Percentiles rank a stretch among this genome's conserved stretches.
phyloP scores from a whole-genome alignment of 495 filamentous ascomycete genomes.

The Aspergillus nidulans region DNA sequence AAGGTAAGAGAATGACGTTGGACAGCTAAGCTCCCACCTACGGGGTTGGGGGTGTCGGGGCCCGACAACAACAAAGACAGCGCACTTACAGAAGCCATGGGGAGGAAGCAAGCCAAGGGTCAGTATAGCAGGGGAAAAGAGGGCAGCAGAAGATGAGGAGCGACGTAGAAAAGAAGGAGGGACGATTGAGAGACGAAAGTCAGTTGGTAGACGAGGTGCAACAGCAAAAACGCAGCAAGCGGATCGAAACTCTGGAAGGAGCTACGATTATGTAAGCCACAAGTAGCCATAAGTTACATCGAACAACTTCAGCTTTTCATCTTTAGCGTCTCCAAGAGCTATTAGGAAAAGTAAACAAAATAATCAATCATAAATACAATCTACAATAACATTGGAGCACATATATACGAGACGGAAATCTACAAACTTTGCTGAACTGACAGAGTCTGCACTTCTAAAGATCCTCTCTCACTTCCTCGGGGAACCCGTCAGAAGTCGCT shows the following conservation, averaged over 20 bases:
- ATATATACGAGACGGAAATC: not conserved
- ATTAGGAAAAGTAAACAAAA: no score
- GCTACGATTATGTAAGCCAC: slow-evolving; percentile 14
- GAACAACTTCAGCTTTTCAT: no score
- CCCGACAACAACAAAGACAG: slow-evolving; percentile 13
- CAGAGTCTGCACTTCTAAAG: slow-evolving; percentile 1
- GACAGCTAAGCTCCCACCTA: slow-evolving; percentile 13
- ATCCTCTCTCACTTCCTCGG: slow-evolving; percentile 14
- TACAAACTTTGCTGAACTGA: not conserved
- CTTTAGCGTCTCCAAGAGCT: no score
- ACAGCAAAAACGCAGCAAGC: slow-evolving; percentile 13
- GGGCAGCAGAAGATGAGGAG: slow-evolving; percentile 17
- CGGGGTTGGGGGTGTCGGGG: slow-evolving; percentile 4
- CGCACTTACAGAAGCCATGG: slow-evolving; percentile 54
- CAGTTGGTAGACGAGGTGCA: slow-evolving; percentile 7
- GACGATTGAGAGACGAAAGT: slow-evolving; percentile 16
- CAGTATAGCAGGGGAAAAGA: slow-evolving; percentile 14
- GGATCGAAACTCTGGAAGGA: slow-evolving; percentile 8
- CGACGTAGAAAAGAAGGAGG: slow-evolving; percentile 21
- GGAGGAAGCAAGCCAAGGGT: slow-evolving; percentile 14
- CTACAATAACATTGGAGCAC: not conserved
- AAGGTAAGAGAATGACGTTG: slow-evolving; percentile 18
- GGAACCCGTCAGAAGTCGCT: not conserved
- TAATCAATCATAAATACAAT: not conserved
- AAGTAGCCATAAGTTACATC: not conserved